Percentiles rank a stretch among this genome's conserved stretches.
phyloP scores from a whole-genome alignment of 495 filamentous ascomycete genomes.

The Talaromyces liani region DNA sequence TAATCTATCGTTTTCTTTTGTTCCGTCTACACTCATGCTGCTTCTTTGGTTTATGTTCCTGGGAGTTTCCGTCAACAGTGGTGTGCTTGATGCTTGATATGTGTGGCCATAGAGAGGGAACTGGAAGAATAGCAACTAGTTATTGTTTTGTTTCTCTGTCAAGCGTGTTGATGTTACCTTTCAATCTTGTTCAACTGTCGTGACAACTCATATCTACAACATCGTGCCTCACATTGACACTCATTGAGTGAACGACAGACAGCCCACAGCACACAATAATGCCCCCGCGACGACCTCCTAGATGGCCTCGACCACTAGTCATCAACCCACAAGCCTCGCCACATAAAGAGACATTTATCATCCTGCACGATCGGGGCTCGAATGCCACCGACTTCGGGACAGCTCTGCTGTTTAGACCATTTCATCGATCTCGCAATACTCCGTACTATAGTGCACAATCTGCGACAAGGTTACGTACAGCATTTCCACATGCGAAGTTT shows the following conservation, averaged over 20 bases:
- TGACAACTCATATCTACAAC: not conserved
- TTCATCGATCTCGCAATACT: not conserved
- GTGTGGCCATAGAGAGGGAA: not conserved
- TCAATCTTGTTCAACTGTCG: not conserved
- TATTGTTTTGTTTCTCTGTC: not conserved
- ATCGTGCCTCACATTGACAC: not conserved
- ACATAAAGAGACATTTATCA: conserved; percentile 49
- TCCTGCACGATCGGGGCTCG: conserved; percentile 50
- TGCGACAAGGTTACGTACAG: conserved; percentile 17
- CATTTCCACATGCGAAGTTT: conserved; percentile 33
- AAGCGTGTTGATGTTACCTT: not conserved
- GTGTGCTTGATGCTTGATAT: not conserved
- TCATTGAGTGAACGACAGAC: not conserved
- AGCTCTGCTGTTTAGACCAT: conserved; percentile 22
- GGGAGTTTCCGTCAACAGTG: not conserved
- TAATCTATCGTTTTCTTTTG: not conserved
- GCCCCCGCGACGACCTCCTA: not conserved
- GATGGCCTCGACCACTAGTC: not conserved
- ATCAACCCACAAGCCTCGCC: not conserved
- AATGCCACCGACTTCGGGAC: conserved; percentile 33
- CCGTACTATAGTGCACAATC: conserved; percentile 7
- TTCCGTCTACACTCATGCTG: not conserved
- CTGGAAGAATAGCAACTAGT: not conserved
- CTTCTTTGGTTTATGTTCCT: not conserved
- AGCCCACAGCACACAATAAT: not conserved